Evolutionary conservation across 2,329 filamentous ascomycete species (phyloP).

Genomic region (Zalaria obscura): DNA sequence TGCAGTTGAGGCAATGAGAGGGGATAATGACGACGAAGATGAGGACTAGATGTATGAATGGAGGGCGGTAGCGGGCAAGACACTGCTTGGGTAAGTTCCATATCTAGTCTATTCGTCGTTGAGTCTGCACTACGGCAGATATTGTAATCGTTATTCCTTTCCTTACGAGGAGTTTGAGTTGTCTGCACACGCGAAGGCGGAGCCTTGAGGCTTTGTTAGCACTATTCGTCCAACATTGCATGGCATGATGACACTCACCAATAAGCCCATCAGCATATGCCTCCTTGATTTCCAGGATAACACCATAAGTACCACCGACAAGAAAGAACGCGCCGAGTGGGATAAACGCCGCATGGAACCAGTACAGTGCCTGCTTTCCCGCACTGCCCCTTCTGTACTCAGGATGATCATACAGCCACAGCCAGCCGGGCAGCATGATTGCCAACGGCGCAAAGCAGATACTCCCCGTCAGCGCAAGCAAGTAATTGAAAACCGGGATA

Average conservation of each 20-base stretch:
- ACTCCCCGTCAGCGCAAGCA: slow-evolving; percentile 34
- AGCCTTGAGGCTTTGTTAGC: slow-evolving; percentile 7
- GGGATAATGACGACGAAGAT: no score
- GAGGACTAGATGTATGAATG: no score
- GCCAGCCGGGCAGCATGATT: slow-evolving; percentile 31
- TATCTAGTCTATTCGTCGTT: no score
- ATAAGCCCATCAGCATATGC: slow-evolving; percentile 36
- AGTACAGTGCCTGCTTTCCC: slow-evolving; percentile 22
- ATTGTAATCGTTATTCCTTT: not conserved
- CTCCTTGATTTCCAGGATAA: slow-evolving; percentile 36
- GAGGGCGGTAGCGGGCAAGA: no score
- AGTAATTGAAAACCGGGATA: slow-evolving; percentile 41
- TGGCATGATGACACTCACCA: slow-evolving; percentile 10
- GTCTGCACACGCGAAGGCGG: slow-evolving; percentile 35
- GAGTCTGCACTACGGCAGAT: no score
- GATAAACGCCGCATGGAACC: slow-evolving; percentile 28
- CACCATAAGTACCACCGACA: slow-evolving; percentile 35
- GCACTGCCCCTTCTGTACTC: slow-evolving; percentile 23
- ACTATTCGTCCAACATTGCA: not conserved
- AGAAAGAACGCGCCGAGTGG: slow-evolving; percentile 32
- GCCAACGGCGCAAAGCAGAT: slow-evolving; percentile 38
- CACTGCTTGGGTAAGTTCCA: no score
- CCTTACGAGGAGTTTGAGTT: slow-evolving; percentile 19
- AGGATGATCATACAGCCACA: slow-evolving; percentile 38
- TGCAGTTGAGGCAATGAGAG: no score